Conservation (phyloP, 116 monocot species). For the Dioscorea cayenensis region DNA sequence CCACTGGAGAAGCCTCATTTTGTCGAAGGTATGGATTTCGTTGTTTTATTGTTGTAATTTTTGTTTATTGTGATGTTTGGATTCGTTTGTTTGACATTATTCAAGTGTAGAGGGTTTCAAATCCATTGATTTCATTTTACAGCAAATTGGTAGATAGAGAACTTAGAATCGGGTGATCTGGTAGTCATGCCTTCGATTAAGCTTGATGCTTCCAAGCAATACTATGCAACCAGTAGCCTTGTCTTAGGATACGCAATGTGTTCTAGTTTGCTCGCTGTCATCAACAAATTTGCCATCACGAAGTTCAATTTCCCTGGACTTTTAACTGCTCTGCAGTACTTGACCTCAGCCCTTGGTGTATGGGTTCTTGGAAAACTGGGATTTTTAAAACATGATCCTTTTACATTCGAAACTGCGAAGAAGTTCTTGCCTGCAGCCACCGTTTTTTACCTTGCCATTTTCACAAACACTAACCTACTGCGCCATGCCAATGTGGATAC, state of each 20-base stretch:
- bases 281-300: slow-evolving; percentile 78
- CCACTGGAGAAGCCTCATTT: neutral
- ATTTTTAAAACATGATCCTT: slow-evolving; percentile 51
- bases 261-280: slow-evolving; percentile 67
- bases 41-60: neutral
- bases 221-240: slow-evolving; percentile 58
- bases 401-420: slow-evolving; percentile 46
- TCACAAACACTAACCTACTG: slow-evolving; percentile 83
- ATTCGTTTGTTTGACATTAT: neutral
- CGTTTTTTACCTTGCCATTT: slow-evolving; percentile 79
- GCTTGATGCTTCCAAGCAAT: slow-evolving; percentile 31
- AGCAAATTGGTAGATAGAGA: neutral
- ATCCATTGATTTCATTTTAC: neutral
- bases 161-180: neutral
- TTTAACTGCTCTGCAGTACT: slow-evolving; percentile 62
- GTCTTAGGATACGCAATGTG: slow-evolving; percentile 72
- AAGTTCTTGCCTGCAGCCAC: slow-evolving; percentile 67
- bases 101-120: neutral
- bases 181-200: slow-evolving; percentile 15
- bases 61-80: neutral
- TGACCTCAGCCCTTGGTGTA: slow-evolving; percentile 46
- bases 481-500: slow-evolving; percentile 91
- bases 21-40: neutral
- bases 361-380: slow-evolving; percentile 55
- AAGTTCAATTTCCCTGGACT: slow-evolving; percentile 70